Evolutionary conservation across 1,284 basidiomycete genomes (phyloP), one percentile per base, ranked within the genome.

Genomic region (Cryptococcus jaspeensis): DNA sequence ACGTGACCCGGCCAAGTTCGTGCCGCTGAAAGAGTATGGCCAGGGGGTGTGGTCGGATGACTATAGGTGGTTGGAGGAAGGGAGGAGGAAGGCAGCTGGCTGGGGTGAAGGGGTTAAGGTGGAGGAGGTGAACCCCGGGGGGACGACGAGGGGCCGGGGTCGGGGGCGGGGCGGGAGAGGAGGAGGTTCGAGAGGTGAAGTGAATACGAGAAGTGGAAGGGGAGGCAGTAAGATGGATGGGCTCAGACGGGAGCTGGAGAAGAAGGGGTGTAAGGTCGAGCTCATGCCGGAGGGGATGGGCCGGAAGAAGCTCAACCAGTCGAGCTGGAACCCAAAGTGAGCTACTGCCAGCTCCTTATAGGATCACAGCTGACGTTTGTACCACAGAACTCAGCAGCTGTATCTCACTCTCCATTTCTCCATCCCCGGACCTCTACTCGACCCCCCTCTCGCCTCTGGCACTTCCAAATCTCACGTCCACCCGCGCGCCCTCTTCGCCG

Each of bases 151-250:
- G 46, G 52, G 65, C 83, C 84, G 60, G 88, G 90, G 2, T 89
- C 86, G 5, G 89, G 99, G 88, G 94, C 98, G 78, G 96, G 93
- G 77, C 89, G 95, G 35, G 93, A 95, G 36, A 84, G 94, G 40
- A 81, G 94, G 55, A 84, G 88, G 15, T 84, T 93, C 72, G 95
- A 94, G 78, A 83, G 96, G 44, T 98, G 95, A 95, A 84, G 88
- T 72, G 94, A 98, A 63, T 37, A 59, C 67, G 53, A 66, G 69
- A 28, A 60, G 65, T 42, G 70, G 76, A 13, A 63, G 72, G 16
- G 76, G 78, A 23, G 68, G 75, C 15, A 66, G 64, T 32, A 87
- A 87, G 64, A 66, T 83, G 7, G 76, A 90, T 52, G 84, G 82
- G 65, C 79, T 85, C 74, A 83, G 85, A 69, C 82, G 89, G 44